Evolutionary conservation across 805 yeast species (phyloP).

Genomic region (Spathaspora sp.): DNA sequence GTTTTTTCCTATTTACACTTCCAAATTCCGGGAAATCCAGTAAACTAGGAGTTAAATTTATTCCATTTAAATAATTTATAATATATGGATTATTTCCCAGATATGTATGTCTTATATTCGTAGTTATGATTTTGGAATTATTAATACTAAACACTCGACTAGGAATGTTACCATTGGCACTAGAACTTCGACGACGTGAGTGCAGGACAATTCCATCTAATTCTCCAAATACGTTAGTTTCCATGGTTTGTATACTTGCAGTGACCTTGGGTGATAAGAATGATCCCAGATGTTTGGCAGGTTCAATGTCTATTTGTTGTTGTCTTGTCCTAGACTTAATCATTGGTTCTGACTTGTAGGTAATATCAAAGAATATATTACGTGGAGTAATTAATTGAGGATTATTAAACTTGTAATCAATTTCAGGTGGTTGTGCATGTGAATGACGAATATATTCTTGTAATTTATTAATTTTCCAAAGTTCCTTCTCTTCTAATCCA

Average conservation of each 20-base stretch:
- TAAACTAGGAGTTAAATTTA: conserved; percentile 54
- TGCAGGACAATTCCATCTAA: conserved; percentile 16
- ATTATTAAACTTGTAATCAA: not conserved
- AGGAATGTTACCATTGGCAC: not conserved
- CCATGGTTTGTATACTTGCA: conserved; percentile 38
- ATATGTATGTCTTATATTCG: conserved; percentile 53
- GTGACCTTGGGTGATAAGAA: conserved; percentile 28
- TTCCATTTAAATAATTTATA: conserved; percentile 47
- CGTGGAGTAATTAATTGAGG: conserved; percentile 18
- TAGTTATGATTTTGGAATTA: conserved; percentile 27
- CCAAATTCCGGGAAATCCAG: conserved; percentile 73
- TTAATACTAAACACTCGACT: conserved; percentile 20
- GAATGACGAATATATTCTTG: conserved; percentile 68
- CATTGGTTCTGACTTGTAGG: conserved; percentile 34
- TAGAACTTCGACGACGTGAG: not conserved
- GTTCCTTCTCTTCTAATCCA: conserved; percentile 69
- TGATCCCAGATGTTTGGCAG: conserved; percentile 10
- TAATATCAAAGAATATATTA: conserved; percentile 35
- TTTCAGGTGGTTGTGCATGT: conserved; percentile 12
- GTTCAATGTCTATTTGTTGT: not conserved
- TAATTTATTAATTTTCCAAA: conserved; percentile 79
- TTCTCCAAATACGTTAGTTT: conserved; percentile 46
- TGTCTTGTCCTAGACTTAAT: conserved; percentile 7
- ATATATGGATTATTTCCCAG: conserved; percentile 66
- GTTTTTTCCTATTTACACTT: not conserved